Conservation (phyloP, 2,329 filamentous ascomycete species). For the Gremmenia infestans region DNA sequence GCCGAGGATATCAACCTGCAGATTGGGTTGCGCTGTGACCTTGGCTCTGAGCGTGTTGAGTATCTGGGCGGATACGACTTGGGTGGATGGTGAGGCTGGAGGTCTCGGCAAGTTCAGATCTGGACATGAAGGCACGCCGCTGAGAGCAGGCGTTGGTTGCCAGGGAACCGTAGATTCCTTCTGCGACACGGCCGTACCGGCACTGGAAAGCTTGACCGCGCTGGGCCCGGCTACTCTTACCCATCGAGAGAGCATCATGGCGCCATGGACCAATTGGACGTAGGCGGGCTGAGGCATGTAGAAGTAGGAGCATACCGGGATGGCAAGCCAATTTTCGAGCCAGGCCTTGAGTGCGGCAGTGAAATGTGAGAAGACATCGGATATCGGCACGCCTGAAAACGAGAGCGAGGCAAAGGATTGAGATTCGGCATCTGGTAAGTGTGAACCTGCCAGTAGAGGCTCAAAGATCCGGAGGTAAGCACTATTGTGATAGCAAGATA, state of each 20-base stretch:
- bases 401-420: slow-evolving; percentile 38
- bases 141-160: not conserved
- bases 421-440: slow-evolving; percentile 39
- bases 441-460: slow-evolving; percentile 40
- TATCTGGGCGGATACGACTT: slow-evolving; percentile 1
- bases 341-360: slow-evolving; percentile 43
- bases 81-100: slow-evolving; percentile 1
- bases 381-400: slow-evolving; percentile 35
- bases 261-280: slow-evolving; percentile 45
- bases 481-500: slow-evolving; percentile 38
- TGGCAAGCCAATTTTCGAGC: slow-evolving; percentile 44
- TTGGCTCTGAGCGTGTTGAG: slow-evolving; percentile 6
- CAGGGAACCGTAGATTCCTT: not conserved
- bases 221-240: slow-evolving; percentile 35
- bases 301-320: slow-evolving; percentile 41
- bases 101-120: not conserved
- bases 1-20: slow-evolving; percentile 41
- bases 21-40: slow-evolving; percentile 35
- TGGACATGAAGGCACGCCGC: slow-evolving; percentile 1
- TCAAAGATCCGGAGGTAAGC: slow-evolving; percentile 43
- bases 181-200: slow-evolving; percentile 1
- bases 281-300: slow-evolving; percentile 42
- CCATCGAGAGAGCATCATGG: slow-evolving; percentile 48
- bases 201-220: not conserved
- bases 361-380: slow-evolving; percentile 47